phyloP scores from a whole-genome alignment of 768 basidiomycete genomes.

The Boletus sp. region DNA sequence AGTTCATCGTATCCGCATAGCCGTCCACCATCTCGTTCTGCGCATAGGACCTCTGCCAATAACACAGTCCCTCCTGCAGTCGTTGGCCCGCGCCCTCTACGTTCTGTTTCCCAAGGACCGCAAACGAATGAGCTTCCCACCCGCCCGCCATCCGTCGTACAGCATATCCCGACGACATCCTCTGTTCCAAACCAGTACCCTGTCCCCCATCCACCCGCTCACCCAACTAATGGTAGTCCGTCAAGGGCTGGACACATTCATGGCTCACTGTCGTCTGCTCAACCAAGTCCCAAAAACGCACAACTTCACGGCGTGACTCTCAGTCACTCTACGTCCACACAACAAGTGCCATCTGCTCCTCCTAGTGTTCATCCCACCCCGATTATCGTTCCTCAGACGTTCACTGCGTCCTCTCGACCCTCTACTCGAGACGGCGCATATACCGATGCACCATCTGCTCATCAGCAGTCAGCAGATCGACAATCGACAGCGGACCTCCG shows the following conservation, averaged over 20 bases:
- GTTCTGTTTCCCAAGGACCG: constrained; percentile 28
- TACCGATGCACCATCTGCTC: constrained; percentile 1
- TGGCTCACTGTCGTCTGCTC: constrained; percentile 12
- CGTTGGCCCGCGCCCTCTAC: constrained; percentile 28
- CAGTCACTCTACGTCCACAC: constrained; percentile 6
- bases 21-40: constrained; percentile 28
- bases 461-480: constrained; percentile 17
- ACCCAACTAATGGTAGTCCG: constrained; percentile 14
- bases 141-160: constrained; percentile 25
- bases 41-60: constrained; percentile 21
- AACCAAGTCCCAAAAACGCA: constrained; percentile 26
- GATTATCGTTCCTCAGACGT: constrained; percentile 14
- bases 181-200: constrained; percentile 15
- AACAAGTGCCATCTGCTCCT: constrained; percentile 20
- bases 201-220: constrained; percentile 20
- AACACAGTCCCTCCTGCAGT: constrained; percentile 23
- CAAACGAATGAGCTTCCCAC: constrained; percentile 24
- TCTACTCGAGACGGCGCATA: constrained; percentile 24
- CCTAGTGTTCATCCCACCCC: constrained; percentile 25
- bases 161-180: constrained; percentile 3
- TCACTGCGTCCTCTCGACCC: constrained; percentile 27
- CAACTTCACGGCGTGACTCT: constrained; percentile 17
- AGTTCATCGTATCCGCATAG: constrained; percentile 20
- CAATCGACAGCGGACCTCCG: constrained; percentile 5
- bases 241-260: constrained; percentile 13